These are phyloP conservation scores for Aeschynomene evenia DNA, from an alignment of 306 rosid genomes.

Conservation along the genomic window DNA sequence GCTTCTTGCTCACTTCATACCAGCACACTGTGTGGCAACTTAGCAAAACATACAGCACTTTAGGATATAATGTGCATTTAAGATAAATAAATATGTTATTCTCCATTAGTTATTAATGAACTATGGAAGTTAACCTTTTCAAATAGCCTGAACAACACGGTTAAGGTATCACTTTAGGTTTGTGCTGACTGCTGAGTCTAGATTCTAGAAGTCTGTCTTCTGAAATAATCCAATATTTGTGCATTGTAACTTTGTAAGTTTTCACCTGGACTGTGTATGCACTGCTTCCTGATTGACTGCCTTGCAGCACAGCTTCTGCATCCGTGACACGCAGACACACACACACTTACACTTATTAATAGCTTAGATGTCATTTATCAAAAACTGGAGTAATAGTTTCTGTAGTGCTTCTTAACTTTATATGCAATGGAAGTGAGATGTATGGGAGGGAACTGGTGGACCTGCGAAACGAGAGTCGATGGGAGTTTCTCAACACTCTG, in stretches of 20 bases:
- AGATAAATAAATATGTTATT: background rate
- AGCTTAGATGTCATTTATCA: conserved; percentile 31
- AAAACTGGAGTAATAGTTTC: conserved; percentile 41
- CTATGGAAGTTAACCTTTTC: background rate
- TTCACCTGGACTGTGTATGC: conserved; percentile 15
- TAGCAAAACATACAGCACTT: background rate
- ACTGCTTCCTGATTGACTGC: conserved; percentile 19
- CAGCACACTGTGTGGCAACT: background rate
- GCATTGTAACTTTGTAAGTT: conserved; percentile 22
- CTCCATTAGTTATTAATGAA: conserved; percentile 5
- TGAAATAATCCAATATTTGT: conserved; percentile 18
- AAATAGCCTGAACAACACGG: conserved; percentile 17
- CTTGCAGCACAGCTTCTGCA: conserved; percentile 1
- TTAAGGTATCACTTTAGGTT: conserved; percentile 23
- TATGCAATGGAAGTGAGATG: conserved; percentile 80
- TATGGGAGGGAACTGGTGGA: conserved; percentile 98
- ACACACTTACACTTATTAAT: conserved; percentile 9
- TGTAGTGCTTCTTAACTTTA: conserved; percentile 49
- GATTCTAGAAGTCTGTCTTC: conserved; percentile 19
- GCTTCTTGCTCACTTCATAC: conserved; percentile 12
- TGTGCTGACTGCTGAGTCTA: too few relatives aligned
- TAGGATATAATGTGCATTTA: conserved; percentile 22
- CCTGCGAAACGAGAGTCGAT: conserved; percentile 79
- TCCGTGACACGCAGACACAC: background rate
- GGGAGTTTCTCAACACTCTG: conserved; percentile 94